A percentile compares a stretch with the other conserved stretches of the same genome.
These are phyloP conservation scores for Hansenula sp. DNA, from an alignment of 1,139 yeast genomes.

Conservation along the genomic window DNA sequence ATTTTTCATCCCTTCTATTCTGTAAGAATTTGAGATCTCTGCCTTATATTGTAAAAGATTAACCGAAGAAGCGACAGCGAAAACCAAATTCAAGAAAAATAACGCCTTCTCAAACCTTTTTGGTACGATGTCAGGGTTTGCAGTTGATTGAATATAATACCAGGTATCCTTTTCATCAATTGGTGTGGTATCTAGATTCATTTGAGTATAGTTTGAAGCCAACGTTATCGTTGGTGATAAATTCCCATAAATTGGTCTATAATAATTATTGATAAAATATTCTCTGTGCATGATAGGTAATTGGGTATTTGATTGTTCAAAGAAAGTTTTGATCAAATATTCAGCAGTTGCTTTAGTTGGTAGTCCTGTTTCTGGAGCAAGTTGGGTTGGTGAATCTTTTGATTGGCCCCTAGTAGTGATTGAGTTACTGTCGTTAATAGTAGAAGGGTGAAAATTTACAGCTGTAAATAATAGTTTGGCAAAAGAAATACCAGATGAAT, in stretches of 20 bases:
- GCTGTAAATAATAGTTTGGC: slow-evolving; percentile 77
- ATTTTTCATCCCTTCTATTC: slow-evolving; percentile 61
- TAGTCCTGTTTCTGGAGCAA: slow-evolving; percentile 30
- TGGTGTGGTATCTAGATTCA: slow-evolving; percentile 31
- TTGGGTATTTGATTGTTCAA: slow-evolving; percentile 79
- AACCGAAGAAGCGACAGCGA: slow-evolving; percentile 78
- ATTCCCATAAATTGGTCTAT: slow-evolving; percentile 75
- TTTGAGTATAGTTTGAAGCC: slow-evolving; percentile 57
- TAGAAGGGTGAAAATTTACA: slow-evolving; percentile 48
- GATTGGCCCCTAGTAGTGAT: slow-evolving; percentile 22
- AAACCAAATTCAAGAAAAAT: slow-evolving; percentile 67
- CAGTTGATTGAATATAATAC: slow-evolving; percentile 29
- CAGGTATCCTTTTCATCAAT: slow-evolving; percentile 39
- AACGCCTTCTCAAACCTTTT: slow-evolving; percentile 38
- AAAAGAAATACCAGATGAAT: slow-evolving; percentile 63
- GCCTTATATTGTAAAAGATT: slow-evolving; percentile 69
- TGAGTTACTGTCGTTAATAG: slow-evolving; percentile 23
- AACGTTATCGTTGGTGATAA: slow-evolving; percentile 51
- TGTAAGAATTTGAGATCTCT: slow-evolving; percentile 67
- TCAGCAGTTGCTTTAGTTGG: slow-evolving; percentile 76
- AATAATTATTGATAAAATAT: slow-evolving; percentile 59
- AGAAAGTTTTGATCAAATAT: slow-evolving; percentile 59
- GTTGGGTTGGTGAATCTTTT: slow-evolving; percentile 21
- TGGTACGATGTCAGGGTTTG: slow-evolving; percentile 35
- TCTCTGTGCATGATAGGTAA: slow-evolving; percentile 81